Evolutionary conservation across 2,329 filamentous ascomycete genomes (phyloP).

Genomic region (Talaromyces sp.): DNA sequence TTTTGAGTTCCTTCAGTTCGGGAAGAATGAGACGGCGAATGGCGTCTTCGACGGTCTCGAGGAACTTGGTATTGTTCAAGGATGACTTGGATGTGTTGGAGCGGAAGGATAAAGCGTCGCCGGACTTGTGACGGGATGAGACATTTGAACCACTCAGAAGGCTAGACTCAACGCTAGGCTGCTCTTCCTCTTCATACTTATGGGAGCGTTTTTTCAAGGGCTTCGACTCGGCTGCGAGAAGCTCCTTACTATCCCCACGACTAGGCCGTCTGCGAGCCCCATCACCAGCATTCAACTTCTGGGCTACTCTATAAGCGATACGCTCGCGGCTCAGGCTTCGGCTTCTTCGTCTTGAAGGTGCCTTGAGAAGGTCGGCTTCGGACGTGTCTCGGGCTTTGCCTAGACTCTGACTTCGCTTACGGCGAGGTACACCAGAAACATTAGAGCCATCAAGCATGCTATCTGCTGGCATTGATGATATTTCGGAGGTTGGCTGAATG

Average conservation of each 20-base stretch:
- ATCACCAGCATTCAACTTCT: constrained; percentile 56
- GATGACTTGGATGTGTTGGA: constrained; percentile 61
- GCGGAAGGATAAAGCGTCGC: constrained; percentile 54
- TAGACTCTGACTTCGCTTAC: constrained; percentile 48
- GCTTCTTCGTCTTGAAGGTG: constrained; percentile 54
- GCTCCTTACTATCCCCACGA: constrained; percentile 46
- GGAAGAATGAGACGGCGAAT: constrained; percentile 85
- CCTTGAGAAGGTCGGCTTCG: constrained; percentile 49
- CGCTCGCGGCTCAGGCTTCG: constrained; percentile 63
- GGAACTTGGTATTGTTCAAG: constrained; percentile 84
- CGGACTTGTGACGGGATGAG: constrained; percentile 50
- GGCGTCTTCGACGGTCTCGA: constrained; percentile 89
- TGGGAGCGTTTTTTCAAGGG: constrained; percentile 46
- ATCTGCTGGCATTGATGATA: constrained; percentile 75
- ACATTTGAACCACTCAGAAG: constrained; percentile 54
- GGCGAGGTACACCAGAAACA: constrained; percentile 41
- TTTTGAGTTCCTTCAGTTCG: constrained; percentile 84
- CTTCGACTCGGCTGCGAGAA: constrained; percentile 41
- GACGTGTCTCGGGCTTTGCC: constrained; percentile 34
- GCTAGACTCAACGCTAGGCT: constrained; percentile 57
- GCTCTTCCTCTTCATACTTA: constrained; percentile 50
- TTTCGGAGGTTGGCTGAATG: constrained; percentile 68
- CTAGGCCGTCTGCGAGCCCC: constrained; percentile 39
- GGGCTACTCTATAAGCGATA: constrained; percentile 63
- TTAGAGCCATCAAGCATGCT: constrained; percentile 58